These are phyloP conservation scores for Rhizoclosmatium globosum DNA, from an alignment of 192 early-diverging fungal species.

Conservation along the genomic window DNA sequence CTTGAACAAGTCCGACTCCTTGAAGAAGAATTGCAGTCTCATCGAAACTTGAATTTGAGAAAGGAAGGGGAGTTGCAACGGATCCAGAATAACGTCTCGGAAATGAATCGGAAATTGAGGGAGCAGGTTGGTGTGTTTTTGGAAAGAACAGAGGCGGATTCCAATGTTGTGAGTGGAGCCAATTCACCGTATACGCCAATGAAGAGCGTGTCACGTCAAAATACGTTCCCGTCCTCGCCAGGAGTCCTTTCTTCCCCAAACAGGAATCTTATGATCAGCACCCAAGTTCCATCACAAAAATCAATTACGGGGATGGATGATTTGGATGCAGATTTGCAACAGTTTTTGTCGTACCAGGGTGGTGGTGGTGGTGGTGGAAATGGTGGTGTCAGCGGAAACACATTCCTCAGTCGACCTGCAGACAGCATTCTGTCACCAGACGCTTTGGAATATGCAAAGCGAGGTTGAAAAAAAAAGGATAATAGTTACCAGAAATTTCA, in stretches of 20 bases:
- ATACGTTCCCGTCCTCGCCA: not conserved
- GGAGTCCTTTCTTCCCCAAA: not conserved
- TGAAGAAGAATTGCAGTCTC: slow-evolving; percentile 49
- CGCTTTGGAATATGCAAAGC: not conserved
- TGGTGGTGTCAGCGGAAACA: not conserved
- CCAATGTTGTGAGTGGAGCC: not conserved
- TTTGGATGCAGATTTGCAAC: slow-evolving; percentile 26
- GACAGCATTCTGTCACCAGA: slow-evolving; percentile 20
- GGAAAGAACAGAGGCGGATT: slow-evolving; percentile 8
- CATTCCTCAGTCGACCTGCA: slow-evolving; percentile 10
- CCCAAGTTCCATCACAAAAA: slow-evolving; percentile 9
- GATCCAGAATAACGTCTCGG: slow-evolving; percentile 43
- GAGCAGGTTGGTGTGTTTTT: slow-evolving; percentile 34
- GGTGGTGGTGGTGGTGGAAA: not conserved
- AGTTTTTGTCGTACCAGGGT: slow-evolving; percentile 6
- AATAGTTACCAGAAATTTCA: not conserved
- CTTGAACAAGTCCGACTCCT: slow-evolving; percentile 47
- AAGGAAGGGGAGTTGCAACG: slow-evolving; percentile 47
- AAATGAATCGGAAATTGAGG: slow-evolving; percentile 38
- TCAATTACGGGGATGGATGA: slow-evolving; percentile 34
- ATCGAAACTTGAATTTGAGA: slow-evolving; percentile 28
- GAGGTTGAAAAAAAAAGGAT: not conserved
- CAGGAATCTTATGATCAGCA: not conserved
- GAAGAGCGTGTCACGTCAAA: not conserved
- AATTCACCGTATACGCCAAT: slow-evolving; percentile 4